Evolutionary conservation across 2,329 filamentous ascomycete species (phyloP), one percentile per base, ranked within the genome.

Genomic region (Alternaria gansuensis): DNA sequence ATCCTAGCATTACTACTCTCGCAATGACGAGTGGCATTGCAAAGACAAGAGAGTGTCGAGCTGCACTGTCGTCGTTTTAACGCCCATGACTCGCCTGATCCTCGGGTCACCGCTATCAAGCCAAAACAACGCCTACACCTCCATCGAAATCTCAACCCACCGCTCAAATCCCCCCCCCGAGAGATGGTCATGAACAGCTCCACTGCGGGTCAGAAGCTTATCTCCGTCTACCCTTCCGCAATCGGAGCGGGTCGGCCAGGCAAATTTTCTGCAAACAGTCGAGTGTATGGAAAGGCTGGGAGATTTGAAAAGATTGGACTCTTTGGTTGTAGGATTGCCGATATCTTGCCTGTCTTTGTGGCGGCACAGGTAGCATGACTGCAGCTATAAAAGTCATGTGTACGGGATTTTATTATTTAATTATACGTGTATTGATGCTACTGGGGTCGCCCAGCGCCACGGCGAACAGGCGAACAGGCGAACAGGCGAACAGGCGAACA

Each of bases 141-240:
- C 28, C 21, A 41, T 44, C 21, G 4, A 26, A 41, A 36, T 28
- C 31, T 23, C 23, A 45, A 28, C 29, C 29, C 41, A 41, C 49
- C 6, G 39, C 29, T 31, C 41, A 43, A 51, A 45, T 41, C 24
- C 39, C 54, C 39, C 54, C 49, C 54, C 37, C 43, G 40, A 49
- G 57, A 59, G 31, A 55, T 46, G 31, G 33, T 48, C 26, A 48
- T 26, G 29, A 46, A 39, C 40, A 51, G 49, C 44, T 59, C 62
- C 57, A 65, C 60, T 58, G 37, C 59, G 51, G 61, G 52, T 48
- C 26, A 57, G 55, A 56, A 57, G 51, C 44, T 54, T 54, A 54
- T 56, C 51, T 59, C 51, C 17, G 17, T 17, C 17, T 17, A 17
- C 17, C 17, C 17, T 23, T 29, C 51, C 51, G 51, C 43, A 11